Evolutionary conservation across 2,329 filamentous ascomycete species (phyloP).

Genomic region (Aphanocladium album): DNA sequence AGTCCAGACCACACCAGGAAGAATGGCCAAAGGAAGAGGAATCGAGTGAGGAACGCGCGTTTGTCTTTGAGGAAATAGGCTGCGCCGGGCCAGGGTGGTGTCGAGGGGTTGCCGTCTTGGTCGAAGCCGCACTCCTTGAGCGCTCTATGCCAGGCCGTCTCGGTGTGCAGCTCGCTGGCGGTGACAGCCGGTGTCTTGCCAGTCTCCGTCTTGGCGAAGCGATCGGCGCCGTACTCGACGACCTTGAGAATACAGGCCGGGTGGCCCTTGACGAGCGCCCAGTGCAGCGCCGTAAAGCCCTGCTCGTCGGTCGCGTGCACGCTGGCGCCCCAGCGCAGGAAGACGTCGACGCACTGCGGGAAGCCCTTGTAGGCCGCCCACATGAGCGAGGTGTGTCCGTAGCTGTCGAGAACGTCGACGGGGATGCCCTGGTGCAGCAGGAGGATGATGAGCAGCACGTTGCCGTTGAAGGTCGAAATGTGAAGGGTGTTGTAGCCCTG

Average conservation of each 20-base stretch:
- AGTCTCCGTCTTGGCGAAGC: constrained; percentile 81
- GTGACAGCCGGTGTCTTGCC: constrained; percentile 87
- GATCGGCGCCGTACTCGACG: constrained; percentile 90
- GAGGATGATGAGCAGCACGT: constrained; percentile 81
- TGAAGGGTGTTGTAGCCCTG: constrained; percentile 98
- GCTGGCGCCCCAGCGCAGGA: constrained; percentile 90
- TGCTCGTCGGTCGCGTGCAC: constrained; percentile 87
- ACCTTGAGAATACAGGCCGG: constrained; percentile 87
- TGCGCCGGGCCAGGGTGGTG: constrained; percentile 66
- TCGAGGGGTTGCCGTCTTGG: constrained; percentile 66
- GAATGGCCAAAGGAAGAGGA: constrained; percentile 88
- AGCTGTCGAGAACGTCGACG: constrained; percentile 83
- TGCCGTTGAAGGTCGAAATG: constrained; percentile 94
- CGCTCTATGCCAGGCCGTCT: constrained; percentile 74
- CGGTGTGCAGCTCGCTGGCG: constrained; percentile 85
- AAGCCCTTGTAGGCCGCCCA: constrained; percentile 99
- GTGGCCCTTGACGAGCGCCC: constrained; percentile 92
- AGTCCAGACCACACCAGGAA: constrained; percentile 66
- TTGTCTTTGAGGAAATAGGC: constrained; percentile 71
- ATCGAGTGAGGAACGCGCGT: constrained; percentile 71
- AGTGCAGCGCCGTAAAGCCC: constrained; percentile 91
- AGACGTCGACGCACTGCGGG: constrained; percentile 84
- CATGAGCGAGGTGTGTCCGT: constrained; percentile 93
- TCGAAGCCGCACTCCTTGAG: constrained; percentile 81
- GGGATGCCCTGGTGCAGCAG: constrained; percentile 93